Conservation (phyloP, 2,329 filamentous ascomycete genomes). For the Trichoderma breve region DNA sequence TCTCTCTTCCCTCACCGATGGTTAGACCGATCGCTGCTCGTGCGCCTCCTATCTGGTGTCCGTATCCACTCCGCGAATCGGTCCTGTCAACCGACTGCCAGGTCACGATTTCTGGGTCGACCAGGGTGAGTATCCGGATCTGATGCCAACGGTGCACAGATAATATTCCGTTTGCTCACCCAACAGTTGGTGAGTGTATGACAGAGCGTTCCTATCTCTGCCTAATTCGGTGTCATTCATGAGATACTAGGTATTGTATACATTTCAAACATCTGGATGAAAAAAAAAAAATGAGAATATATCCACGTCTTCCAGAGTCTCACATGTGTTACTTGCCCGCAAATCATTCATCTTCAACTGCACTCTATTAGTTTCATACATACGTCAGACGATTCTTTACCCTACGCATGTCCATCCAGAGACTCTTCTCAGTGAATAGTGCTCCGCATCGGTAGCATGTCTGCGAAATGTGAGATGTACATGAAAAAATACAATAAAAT, state of each 20-base stretch:
- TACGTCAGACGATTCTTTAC: not conserved
- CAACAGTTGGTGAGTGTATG: not conserved
- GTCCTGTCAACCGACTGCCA: not conserved
- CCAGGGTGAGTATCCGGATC: not conserved
- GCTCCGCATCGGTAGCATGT: not conserved
- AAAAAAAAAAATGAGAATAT: not conserved
- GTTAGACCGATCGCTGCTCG: not conserved
- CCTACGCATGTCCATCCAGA: not conserved
- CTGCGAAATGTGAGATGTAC: not conserved
- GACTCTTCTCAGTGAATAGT: not conserved
- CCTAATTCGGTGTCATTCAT: not conserved
- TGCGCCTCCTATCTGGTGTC: not conserved
- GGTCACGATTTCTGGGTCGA: not conserved
- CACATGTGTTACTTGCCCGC: not conserved
- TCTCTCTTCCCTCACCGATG: conserved; percentile 6
- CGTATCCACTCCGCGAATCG: conserved; percentile 15
- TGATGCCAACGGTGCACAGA: not conserved
- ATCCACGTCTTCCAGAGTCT: not conserved
- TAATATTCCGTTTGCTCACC: not conserved
- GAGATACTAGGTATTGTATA: not conserved
- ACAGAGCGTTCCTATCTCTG: not conserved
- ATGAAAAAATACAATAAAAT: not conserved
- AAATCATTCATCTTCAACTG: not conserved
- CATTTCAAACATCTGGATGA: not conserved
- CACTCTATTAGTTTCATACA: not conserved